Conservation (phyloP, 108 stramenopile genomes). For the Fragilaria radians region DNA sequence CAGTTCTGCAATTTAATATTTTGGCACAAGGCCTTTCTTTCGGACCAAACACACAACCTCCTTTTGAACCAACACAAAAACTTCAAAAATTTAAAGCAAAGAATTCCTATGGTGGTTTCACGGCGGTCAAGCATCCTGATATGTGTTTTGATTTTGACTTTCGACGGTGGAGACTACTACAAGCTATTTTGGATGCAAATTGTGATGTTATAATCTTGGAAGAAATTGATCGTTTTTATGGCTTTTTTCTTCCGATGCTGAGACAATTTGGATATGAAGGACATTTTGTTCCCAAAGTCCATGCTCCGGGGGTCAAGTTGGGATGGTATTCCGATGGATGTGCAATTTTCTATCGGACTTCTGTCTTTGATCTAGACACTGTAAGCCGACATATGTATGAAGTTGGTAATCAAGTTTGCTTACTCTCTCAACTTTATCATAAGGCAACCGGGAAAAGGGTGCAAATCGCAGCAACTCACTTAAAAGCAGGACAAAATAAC, state of each 20-base stretch:
- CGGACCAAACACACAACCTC: constrained; percentile 24
- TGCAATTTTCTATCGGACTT: constrained; percentile 35
- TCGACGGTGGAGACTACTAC: constrained; percentile 41
- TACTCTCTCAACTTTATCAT: constrained; percentile 26
- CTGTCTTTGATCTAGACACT: constrained; percentile 15
- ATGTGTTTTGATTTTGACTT: constrained; percentile 31
- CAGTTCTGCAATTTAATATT: constrained; percentile 39
- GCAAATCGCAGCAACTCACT: constrained; percentile 39
- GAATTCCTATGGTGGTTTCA: constrained; percentile 39
- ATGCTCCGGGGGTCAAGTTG: constrained; percentile 27
- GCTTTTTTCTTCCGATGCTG: constrained; percentile 36
- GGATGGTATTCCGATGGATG: constrained; percentile 58
- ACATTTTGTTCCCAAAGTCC: constrained; percentile 34
- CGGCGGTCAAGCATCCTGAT: constrained; percentile 19
- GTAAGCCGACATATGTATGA: not conserved
- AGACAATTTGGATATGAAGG: constrained; percentile 27
- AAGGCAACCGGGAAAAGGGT: constrained; percentile 10
- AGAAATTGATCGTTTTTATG: constrained; percentile 41
- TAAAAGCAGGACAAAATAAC: constrained; percentile 30
- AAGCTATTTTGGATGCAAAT: constrained; percentile 20
- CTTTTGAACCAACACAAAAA: constrained; percentile 10
- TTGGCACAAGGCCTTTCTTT: constrained; percentile 40
- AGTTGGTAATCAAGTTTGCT: constrained; percentile 29
- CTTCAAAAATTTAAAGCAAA: not conserved
- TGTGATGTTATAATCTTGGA: constrained; percentile 48